phyloP scores from a whole-genome alignment of 2,329 filamentous ascomycete genomes.

The Calonectria ilicicola region DNA sequence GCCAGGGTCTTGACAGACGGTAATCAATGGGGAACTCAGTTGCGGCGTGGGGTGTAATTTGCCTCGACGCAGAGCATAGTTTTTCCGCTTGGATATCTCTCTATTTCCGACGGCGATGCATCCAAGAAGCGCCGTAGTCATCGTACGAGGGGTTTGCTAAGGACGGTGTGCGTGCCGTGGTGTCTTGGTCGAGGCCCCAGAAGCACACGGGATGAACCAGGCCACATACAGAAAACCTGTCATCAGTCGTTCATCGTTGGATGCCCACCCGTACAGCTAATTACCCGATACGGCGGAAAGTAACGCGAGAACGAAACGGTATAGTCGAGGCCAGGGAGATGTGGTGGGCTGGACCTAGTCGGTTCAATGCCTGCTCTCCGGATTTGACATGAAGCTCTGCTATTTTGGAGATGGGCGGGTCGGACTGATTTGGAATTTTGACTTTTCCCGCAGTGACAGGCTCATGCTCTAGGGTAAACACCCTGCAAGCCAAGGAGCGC shows the following conservation, averaged over 20 bases:
- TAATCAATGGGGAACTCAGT: slow-evolving; percentile 25
- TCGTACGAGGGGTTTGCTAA: slow-evolving; percentile 40
- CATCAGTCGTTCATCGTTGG: slow-evolving; percentile 4
- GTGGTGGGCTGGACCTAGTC: slow-evolving; percentile 10
- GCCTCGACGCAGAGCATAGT: slow-evolving; percentile 25
- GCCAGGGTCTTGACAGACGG: slow-evolving; percentile 29
- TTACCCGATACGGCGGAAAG: slow-evolving; percentile 22
- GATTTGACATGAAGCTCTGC: slow-evolving; percentile 35
- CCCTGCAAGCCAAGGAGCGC: slow-evolving; percentile 30
- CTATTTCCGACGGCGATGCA: slow-evolving; percentile 14
- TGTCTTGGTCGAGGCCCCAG: slow-evolving; percentile 29
- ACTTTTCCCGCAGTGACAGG: slow-evolving; percentile 31
- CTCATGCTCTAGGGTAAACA: slow-evolving; percentile 27
- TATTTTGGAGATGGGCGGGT: slow-evolving; percentile 37
- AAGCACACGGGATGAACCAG: slow-evolving; percentile 24
- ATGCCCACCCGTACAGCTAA: slow-evolving; percentile 13
- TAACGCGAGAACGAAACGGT: slow-evolving; percentile 26
- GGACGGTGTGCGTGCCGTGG: slow-evolving; percentile 26
- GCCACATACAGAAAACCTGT: slow-evolving; percentile 3
- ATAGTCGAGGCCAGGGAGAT: slow-evolving; percentile 21
- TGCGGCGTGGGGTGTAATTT: slow-evolving; percentile 35
- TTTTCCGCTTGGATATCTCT: slow-evolving; percentile 16
- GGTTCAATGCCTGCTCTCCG: slow-evolving; percentile 26
- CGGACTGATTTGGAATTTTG: slow-evolving; percentile 32
- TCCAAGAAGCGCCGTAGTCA: slow-evolving; percentile 22